phyloP scores from a whole-genome alignment of 1,139 yeast species.

The Yamadazyma diddensiae region DNA sequence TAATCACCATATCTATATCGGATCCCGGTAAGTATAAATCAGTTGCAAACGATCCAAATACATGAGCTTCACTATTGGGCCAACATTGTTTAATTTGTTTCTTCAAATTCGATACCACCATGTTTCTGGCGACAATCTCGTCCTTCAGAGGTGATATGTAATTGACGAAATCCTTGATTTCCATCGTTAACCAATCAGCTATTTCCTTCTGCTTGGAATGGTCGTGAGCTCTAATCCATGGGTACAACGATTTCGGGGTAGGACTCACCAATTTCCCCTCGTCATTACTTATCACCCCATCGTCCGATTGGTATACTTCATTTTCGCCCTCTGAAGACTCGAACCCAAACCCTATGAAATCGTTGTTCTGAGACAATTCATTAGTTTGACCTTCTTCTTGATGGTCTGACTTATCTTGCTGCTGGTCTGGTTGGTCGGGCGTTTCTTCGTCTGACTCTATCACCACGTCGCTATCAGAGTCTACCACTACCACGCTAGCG shows the following conservation, averaged over 20 bases:
- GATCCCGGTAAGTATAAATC: slow-evolving; percentile 93
- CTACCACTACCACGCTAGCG: slow-evolving; percentile 17
- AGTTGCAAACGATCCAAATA: slow-evolving; percentile 95
- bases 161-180: slow-evolving; percentile 80
- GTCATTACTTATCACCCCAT: slow-evolving; percentile 35
- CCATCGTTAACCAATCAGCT: slow-evolving; percentile 85
- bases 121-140: slow-evolving; percentile 71
- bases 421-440: neutral
- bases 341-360: slow-evolving; percentile 61
- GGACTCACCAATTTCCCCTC: slow-evolving; percentile 20
- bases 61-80: slow-evolving; percentile 80
- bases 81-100: slow-evolving; percentile 58
- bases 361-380: slow-evolving; percentile 45
- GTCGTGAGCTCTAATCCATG: slow-evolving; percentile 79
- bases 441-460: slow-evolving; percentile 7
- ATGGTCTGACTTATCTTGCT: neutral
- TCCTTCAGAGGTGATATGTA: slow-evolving; percentile 82
- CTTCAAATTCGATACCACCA: slow-evolving; percentile 61
- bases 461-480: slow-evolving; percentile 1
- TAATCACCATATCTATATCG: slow-evolving; percentile 91
- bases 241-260: slow-evolving; percentile 45
- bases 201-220: slow-evolving; percentile 73
- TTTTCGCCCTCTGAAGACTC: slow-evolving; percentile 43
- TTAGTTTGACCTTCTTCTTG: slow-evolving; percentile 8
- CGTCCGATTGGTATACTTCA: slow-evolving; percentile 35